These are phyloP conservation scores for Lophiostoma macrostomum DNA, from an alignment of 495 filamentous ascomycete species.

Conservation along the genomic window DNA sequence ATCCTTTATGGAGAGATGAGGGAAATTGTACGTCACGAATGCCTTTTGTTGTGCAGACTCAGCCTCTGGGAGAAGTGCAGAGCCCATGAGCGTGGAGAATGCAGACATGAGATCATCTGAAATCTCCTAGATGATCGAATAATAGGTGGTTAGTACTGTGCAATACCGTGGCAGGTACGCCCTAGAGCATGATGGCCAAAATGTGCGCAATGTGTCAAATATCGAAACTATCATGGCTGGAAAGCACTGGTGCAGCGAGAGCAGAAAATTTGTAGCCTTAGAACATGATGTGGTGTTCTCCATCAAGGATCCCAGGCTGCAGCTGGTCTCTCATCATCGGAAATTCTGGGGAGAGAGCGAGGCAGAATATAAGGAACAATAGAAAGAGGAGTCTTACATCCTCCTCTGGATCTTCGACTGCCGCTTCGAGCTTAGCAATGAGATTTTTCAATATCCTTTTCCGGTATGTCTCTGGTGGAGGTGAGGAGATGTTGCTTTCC, in stretches of 20 bases:
- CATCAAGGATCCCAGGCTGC: too few species aligned
- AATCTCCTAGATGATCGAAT: conserved; percentile 59
- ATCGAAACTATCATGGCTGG: too few species aligned
- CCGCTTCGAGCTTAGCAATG: conserved; percentile 59
- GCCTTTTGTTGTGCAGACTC: conserved; percentile 69
- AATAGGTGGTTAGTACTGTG: conserved; percentile 29
- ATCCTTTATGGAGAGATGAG: conserved; percentile 2
- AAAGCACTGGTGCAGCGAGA: neutral
- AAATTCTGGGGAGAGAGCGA: too few species aligned
- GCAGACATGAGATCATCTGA: conserved; percentile 66
- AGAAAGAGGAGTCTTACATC: conserved; percentile 62
- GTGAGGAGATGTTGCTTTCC: conserved; percentile 45
- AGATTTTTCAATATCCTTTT: conserved; percentile 70
- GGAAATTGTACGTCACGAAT: conserved; percentile 63
- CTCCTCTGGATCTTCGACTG: conserved; percentile 71
- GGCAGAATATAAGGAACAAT: neutral
- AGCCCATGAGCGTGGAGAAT: conserved; percentile 57
- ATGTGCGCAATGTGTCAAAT: too few species aligned
- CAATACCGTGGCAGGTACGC: too few species aligned
- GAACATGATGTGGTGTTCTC: neutral
- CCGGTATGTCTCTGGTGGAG: conserved; percentile 65
- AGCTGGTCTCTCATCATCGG: too few species aligned
- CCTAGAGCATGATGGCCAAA: too few species aligned
- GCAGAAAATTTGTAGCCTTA: neutral
- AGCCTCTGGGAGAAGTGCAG: conserved; percentile 57